phyloP scores from a whole-genome alignment of 129 eudicot species.

The Artemisia tridentata region DNA sequence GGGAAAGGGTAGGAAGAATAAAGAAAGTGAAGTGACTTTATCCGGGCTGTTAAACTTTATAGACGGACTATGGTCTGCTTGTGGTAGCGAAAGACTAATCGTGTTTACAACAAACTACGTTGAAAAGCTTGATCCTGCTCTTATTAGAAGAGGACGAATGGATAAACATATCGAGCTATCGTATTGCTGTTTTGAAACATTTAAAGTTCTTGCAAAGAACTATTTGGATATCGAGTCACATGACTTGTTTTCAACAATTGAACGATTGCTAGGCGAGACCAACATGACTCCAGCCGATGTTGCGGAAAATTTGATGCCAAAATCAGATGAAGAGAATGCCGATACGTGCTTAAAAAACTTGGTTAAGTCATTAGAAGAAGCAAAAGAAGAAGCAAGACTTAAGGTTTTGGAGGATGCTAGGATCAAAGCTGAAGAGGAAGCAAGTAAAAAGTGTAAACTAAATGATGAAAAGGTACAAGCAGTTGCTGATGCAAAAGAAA shows the following conservation, averaged over 20 bases:
- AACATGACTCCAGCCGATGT: slow-evolving; percentile 53
- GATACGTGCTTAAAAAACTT: slow-evolving; percentile 30
- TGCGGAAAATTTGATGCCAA: slow-evolving; percentile 33
- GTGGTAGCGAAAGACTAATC: slow-evolving; percentile 21
- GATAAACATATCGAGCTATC: background rate
- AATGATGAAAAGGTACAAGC: background rate
- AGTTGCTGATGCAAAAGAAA: background rate
- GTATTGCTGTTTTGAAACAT: slow-evolving; percentile 40
- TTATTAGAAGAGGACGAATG: slow-evolving; percentile 1
- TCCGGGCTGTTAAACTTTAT: slow-evolving; percentile 40
- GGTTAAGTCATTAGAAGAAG: slow-evolving; percentile 33
- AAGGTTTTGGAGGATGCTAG: slow-evolving; percentile 39
- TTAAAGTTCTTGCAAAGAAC: slow-evolving; percentile 42
- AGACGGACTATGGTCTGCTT: slow-evolving; percentile 50
- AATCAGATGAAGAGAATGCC: slow-evolving; percentile 30
- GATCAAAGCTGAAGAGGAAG: slow-evolving; percentile 25
- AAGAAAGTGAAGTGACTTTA: slow-evolving; percentile 15
- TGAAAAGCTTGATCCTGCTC: slow-evolving; percentile 9
- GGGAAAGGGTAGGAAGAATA: background rate
- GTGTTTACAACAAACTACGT: background rate
- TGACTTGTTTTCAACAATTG: slow-evolving; percentile 25
- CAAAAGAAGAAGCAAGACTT: slow-evolving; percentile 34
- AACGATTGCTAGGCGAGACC: slow-evolving; percentile 24
- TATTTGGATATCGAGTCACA: slow-evolving; percentile 38
- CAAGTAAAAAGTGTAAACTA: background rate